Evolutionary conservation across 768 basidiomycete species (phyloP), one percentile per base, ranked within the genome.

Genomic region (Coprinopsis marcescibilis): DNA sequence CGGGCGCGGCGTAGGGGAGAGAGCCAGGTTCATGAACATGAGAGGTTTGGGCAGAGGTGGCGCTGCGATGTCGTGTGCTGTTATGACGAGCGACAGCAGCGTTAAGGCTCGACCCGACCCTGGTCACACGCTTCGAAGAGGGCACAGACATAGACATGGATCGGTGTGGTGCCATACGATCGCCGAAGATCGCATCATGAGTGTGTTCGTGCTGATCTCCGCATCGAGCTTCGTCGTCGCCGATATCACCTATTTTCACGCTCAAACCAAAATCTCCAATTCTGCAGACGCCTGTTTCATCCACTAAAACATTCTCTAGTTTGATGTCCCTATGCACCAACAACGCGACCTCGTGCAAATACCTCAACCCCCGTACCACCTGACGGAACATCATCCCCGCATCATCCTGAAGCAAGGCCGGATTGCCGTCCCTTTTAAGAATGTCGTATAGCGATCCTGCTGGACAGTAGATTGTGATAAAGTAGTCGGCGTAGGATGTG

Each of bases 241-340:
- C 60, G 38, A 54, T 50, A 53, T 75, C 76, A 55, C 78, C 81
- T 33, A 90, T 80, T 48, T 70, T 71, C 57, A 76, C 73, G 15
- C 88, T 74, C 70, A 93, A 78, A 40, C 90, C 89, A 66, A 94
- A 93, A 66, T 94, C 91, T 35, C 72, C 71, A 25, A 95, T 84
- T 59, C 81, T 80, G 70, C 90, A 92, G n/a, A 83, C 75, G 46
- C 89, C 86, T 71, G 78, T 81, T 60, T 89, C 86, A 62, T 94
- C 90, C 44, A 94, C 83, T 34, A 98, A 78, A 40, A 98, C 81
- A 68, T 99, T 99, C 67, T 98, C 96, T 49, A 96, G 78, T 70
- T 99, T 99, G 63, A 99, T 71, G 67, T 99, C 96, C 56, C 92
- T 79, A 68, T 99, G 95, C 45, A 94, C 85, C 55, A 85, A 78